Conservation (phyloP, 1,284 basidiomycete genomes). For the Gastroboletus turbinatus region DNA sequence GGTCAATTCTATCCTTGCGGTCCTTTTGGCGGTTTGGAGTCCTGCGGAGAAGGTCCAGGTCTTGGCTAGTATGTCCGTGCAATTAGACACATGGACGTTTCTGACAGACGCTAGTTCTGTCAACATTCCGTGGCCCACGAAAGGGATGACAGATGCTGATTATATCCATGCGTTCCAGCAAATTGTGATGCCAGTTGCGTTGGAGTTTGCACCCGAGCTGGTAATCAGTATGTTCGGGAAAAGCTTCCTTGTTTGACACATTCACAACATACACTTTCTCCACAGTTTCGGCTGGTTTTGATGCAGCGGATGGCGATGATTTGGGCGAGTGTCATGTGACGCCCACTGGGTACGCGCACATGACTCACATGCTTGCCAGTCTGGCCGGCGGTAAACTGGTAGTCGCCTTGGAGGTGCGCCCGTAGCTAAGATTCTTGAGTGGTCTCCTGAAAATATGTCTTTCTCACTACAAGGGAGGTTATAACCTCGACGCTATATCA, state of each 20-base stretch:
- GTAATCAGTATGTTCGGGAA: slow-evolving; percentile 79
- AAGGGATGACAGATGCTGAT: slow-evolving; percentile 91
- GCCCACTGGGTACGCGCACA: slow-evolving; percentile 95
- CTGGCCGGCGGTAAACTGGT: slow-evolving; percentile 88
- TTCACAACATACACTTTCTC: slow-evolving; percentile 2
- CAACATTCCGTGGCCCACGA: slow-evolving; percentile 93
- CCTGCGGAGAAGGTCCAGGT: slow-evolving; percentile 82
- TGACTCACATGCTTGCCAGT: slow-evolving; percentile 95
- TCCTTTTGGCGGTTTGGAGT: slow-evolving; percentile 83
- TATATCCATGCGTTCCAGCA: slow-evolving; percentile 97
- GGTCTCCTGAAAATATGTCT: slow-evolving; percentile 4
- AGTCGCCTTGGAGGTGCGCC: slow-evolving; percentile 85
- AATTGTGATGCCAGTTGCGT: slow-evolving; percentile 95
- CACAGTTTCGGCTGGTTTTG: slow-evolving; percentile 95
- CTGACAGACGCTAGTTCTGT: slow-evolving; percentile 63
- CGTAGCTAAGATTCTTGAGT: neutral
- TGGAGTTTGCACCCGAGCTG: slow-evolving; percentile 94
- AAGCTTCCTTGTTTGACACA: neutral
- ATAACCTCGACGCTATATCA: slow-evolving; percentile 90
- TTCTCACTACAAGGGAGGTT: slow-evolving; percentile 75
- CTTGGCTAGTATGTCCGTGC: slow-evolving; percentile 71
- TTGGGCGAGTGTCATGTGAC: slow-evolving; percentile 90
- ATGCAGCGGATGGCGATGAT: slow-evolving; percentile 91
- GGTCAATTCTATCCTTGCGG: slow-evolving; percentile 93
- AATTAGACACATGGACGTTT: neutral